These are phyloP conservation scores for Pontederia crassipes DNA, from an alignment of 176 grass and related monocot genomes.

Conservation along the genomic window DNA sequence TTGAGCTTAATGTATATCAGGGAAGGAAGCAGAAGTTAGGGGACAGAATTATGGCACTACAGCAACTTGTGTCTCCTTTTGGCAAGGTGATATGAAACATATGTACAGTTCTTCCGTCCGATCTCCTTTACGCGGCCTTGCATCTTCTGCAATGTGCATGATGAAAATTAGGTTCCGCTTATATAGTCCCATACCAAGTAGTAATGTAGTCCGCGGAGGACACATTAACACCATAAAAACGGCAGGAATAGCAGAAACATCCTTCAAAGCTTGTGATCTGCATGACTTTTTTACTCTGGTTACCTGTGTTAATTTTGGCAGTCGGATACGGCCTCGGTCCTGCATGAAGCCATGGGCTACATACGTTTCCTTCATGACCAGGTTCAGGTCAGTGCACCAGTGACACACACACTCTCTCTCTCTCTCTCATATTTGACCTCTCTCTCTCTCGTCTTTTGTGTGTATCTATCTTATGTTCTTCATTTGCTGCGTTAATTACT, in stretches of 20 bases:
- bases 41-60: constrained; percentile 33
- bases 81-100: constrained; percentile 21
- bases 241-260: too few relatives aligned
- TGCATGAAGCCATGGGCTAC: constrained; percentile 7
- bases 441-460: background rate
- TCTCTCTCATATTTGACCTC: too few relatives aligned
- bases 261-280: background rate
- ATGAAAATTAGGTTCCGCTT: too few relatives aligned
- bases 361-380: constrained; percentile 9
- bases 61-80: constrained; percentile 40
- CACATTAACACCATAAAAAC: too few relatives aligned
- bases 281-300: background rate
- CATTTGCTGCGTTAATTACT: background rate
- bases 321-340: constrained; percentile 6
- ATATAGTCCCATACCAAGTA: too few relatives aligned
- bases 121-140: background rate
- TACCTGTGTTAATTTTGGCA: constrained; percentile 14
- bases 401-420: too few relatives aligned
- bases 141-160: background rate
- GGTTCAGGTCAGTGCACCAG: background rate
- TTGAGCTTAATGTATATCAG: constrained; percentile 1
- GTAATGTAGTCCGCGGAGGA: too few relatives aligned
- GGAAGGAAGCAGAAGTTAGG: constrained; percentile 37
- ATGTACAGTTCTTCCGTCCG: background rate
- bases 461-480: background rate